Base-by-base conservation (phyloP, 2,329 filamentous ascomycete genomes). In the Elsinoe fawcettii region DNA sequence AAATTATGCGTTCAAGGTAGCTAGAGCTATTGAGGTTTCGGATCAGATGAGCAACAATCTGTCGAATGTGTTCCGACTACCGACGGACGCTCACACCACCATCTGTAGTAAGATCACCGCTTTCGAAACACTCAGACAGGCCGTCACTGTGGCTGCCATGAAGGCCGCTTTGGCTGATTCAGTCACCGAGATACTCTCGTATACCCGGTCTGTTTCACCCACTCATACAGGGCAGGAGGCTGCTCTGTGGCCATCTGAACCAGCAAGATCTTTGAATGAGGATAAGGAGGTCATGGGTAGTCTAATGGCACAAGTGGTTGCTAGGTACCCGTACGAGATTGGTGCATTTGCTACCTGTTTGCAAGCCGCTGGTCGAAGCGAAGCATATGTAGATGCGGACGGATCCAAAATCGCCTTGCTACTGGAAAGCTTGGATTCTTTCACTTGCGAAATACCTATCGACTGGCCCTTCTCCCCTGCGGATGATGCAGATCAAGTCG, bases 271-370 rank as follows among this genome's bases (percentile, higher is more conserved):
- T 22, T 55, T 61, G 9, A 11, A 57, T 41, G 44, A 46, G 2
- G 59, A 61, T 18, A 47, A 36, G 6, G 49, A 49, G 7, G 27
- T 51, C 9, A 55, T 61, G 54, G 55, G 57, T 12, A 22, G 23
- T 16, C 71, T 87, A 60, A 82, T 95, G 30, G 75, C 81, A 51
- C 81, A 87, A 67, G 84, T 91, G 5, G 79, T 86, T 43, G 80
- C 82, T 60, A 84, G 92, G 57, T 96, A 90, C 67, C 92, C 92
- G 0, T 92, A 88, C 69, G 92, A 96, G 71, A 85, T 88, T 47
- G 71, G 84, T 2, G 90, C 91, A 0, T 89, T 96, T 64, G 73
- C 95, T 60, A 82, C 80, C 55, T 74, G 95, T 37, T 86, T 84
- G 66, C 84, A 83, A 57, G 81, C 80, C 37, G 73, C 95, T 14